These are phyloP conservation scores for Chlorella sp. DNA, from an alignment of 139 green algal species.

Conservation along the genomic window DNA sequence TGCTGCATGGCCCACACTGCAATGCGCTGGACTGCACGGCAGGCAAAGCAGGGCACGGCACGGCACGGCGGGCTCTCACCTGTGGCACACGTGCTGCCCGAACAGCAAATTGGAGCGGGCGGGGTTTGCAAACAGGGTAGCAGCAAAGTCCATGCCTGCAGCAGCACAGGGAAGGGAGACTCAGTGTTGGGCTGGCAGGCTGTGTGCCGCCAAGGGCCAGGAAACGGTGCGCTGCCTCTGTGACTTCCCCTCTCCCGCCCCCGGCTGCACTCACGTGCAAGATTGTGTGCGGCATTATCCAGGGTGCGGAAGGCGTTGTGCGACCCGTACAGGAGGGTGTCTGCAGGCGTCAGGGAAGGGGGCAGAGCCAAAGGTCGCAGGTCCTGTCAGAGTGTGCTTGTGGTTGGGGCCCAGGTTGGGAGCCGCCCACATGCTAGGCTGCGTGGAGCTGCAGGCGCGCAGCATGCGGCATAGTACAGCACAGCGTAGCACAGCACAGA, in stretches of 20 bases:
- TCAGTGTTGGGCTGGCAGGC: not conserved
- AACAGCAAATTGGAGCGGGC: not conserved
- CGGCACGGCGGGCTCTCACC: not conserved
- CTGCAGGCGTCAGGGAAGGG: too few relatives aligned
- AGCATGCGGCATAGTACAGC: not conserved
- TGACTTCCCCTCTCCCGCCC: not conserved
- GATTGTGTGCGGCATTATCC: not conserved
- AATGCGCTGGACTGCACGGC: not conserved
- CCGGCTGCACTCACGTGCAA: not conserved
- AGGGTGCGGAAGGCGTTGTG: not conserved
- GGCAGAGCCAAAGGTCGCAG: too few relatives aligned
- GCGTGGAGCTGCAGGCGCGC: too few relatives aligned
- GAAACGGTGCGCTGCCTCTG: not conserved
- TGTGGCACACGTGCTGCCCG: not conserved
- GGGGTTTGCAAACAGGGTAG: not conserved
- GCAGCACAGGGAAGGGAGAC: not conserved
- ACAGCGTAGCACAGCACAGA: not conserved
- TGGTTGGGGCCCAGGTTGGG: not conserved
- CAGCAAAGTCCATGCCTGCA: not conserved
- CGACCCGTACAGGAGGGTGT: conserved; percentile 7
- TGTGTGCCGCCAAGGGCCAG: too few relatives aligned
- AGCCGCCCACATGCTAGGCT: too few relatives aligned
- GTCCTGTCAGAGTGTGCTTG: not conserved
- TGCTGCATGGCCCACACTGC: not conserved
- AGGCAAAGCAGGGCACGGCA: too few relatives aligned